Base-by-base conservation (phyloP, 306 rosid species). In the Cicer judaicum region DNA sequence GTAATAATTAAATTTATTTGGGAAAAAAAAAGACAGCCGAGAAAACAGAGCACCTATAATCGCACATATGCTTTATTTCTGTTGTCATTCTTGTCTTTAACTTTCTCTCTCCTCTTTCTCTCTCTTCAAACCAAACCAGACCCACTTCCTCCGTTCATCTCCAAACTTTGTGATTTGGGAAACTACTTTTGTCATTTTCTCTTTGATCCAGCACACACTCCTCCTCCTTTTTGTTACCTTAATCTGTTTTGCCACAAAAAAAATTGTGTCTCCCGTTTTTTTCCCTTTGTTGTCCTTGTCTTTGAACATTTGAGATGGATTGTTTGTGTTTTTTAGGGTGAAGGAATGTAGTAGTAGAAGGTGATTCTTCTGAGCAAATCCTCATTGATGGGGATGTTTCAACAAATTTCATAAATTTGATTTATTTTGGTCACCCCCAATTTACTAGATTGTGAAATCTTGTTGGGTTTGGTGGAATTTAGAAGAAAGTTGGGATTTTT, bases 141-240 rank as follows among this genome's bases (percentile, higher is more conserved):
- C 75, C 81, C 74, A 77, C 81, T 83, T 79, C 87, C 85, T 81
- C 87, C 87, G 71, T 84, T 79, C 67, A 66, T 81, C 73, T 64
- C 81, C 81, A 46, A 36, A 21, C 77, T 57, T 80, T 78, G 74
- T 80, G 71, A 54, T 67, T 78, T 57, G 71, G 34, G 72, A 54
- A 80, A 78, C 81, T n/a, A 19, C 77, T 34, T 79, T 78, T 83
- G 78, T 83, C 78, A 78, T 77, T 75, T 76, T 68, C 76, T 75
- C 75, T 68, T 73, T 72, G 52, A 79, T 81, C 84, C 85, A 78
- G 42, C 82, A 56, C 74, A 46, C 5, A 29, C 65, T 38, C 75
- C 66, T 72, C 24, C 67, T 61, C 59, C 16, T 60, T 57, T 49
- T 59, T 65, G 15, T 62, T 74, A 66, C 73, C 10, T 49, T 41